phyloP scores from a whole-genome alignment of 208 protist genomes.

The Endotrypanum monterogeii region DNA sequence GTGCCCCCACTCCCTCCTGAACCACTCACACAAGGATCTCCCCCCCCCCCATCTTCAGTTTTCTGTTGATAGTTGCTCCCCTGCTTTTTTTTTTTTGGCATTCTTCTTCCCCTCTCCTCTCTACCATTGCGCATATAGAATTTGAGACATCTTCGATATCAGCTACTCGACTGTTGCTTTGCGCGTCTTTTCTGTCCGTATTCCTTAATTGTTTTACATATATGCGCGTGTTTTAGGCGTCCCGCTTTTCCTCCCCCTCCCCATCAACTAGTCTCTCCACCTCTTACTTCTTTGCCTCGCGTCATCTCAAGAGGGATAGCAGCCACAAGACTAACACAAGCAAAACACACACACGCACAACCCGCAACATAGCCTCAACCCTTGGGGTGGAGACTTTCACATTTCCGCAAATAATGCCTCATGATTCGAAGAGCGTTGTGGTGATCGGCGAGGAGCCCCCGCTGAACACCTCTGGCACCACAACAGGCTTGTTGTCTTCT shows the following conservation, averaged over 20 bases:
- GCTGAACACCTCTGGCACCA: slow-evolving; percentile 31
- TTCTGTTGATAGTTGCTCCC: not conserved
- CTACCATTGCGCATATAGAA: not conserved
- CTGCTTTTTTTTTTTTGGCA: not conserved
- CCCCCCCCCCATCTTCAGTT: not conserved
- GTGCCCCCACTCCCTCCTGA: no score
- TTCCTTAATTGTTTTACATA: not conserved
- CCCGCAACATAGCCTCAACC: no score
- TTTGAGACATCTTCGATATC: no score
- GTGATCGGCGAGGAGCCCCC: slow-evolving; percentile 21
- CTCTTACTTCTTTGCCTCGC: no score
- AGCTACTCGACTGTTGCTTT: not conserved
- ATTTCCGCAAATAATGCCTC: not conserved
- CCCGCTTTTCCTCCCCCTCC: not conserved
- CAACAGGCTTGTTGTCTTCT: slow-evolving; percentile 22
- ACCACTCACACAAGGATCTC: no score
- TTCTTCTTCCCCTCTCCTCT: not conserved
- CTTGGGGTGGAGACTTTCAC: no score
- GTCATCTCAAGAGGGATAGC: no score
- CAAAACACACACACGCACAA: no score
- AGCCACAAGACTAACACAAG: no score
- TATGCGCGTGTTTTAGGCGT: no score
- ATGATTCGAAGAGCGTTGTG: slow-evolving; percentile 1
- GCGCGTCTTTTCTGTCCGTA: not conserved
- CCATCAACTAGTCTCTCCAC: no score